phyloP scores from a whole-genome alignment of 306 rosid species.

The Trifolium pratense region DNA sequence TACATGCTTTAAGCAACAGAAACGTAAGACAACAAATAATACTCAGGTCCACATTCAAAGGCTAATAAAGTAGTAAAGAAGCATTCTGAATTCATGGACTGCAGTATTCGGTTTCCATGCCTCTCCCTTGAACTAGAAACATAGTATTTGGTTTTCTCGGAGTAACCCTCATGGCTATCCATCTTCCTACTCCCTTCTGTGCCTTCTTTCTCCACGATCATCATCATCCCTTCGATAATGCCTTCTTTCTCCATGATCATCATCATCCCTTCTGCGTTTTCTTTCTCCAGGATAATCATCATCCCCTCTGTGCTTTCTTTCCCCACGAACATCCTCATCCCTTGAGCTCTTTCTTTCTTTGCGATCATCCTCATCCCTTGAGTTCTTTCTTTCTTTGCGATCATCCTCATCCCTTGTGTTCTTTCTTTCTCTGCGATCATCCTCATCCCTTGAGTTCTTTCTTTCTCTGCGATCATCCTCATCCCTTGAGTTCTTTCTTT shows the following conservation, averaged over 20 bases:
- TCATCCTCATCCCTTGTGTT: background rate
- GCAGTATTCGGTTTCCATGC: background rate
- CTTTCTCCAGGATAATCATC: conserved; percentile 36
- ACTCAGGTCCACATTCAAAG: conserved; percentile 10
- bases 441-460: conserved; percentile 36
- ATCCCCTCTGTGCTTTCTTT: conserved; percentile 25
- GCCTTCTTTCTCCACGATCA: no score
- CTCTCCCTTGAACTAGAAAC: conserved; percentile 3
- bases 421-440: conserved; percentile 9
- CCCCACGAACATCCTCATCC: background rate
- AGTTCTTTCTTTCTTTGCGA: background rate
- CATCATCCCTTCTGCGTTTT: conserved; percentile 41
- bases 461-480: conserved; percentile 17
- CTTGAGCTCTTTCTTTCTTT: no score
- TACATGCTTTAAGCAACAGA: conserved; percentile 21
- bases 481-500: conserved; percentile 16
- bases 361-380: conserved; percentile 36
- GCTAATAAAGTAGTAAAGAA: conserved; percentile 2
- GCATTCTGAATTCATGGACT: conserved; percentile 8
- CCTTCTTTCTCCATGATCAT: conserved; percentile 44
- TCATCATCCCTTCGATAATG: no score
- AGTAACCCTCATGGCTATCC: conserved; percentile 30
- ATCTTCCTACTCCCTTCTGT: conserved; percentile 43
- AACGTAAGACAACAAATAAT: background rate
- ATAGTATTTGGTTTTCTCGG: conserved; percentile 15